Percentiles rank a stretch among this genome's conserved stretches.
Evolutionary conservation across 805 yeast genomes (phyloP).

Genomic region (Vanderwaltozyma tropicalis): DNA sequence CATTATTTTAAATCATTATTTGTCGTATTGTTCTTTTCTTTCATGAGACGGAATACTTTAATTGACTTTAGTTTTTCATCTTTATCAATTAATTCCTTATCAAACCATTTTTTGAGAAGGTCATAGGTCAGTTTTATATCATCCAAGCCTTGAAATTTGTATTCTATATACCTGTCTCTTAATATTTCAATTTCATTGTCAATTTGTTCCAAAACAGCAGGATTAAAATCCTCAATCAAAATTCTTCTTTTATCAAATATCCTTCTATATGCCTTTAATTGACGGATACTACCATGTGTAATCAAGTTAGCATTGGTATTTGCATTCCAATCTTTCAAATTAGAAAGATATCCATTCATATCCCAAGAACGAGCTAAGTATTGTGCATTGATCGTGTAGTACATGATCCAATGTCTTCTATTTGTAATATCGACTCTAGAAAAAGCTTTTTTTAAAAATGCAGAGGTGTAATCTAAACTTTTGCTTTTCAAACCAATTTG

Average conservation of each 20-base stretch:
- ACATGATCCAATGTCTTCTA: constrained; percentile 15
- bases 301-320: constrained; percentile 12
- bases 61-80: background rate
- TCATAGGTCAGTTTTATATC: constrained; percentile 8
- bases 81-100: constrained; percentile 1
- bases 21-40: background rate
- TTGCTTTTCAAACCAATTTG: constrained; percentile 9
- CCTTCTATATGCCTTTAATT: constrained; percentile 10
- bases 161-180: constrained; percentile 11
- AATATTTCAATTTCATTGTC: constrained; percentile 8
- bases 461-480: constrained; percentile 8
- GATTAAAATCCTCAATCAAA: background rate
- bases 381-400: constrained; percentile 15
- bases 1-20: background rate
- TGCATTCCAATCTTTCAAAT: constrained; percentile 19
- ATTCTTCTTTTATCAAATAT: background rate
- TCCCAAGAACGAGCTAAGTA: constrained; percentile 10
- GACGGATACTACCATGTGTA: constrained; percentile 14
- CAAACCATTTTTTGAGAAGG: constrained; percentile 15
- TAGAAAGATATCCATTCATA: constrained; percentile 6
- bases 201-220: constrained; percentile 5
- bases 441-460: constrained; percentile 4
- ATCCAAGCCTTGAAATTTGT: constrained; percentile 18
- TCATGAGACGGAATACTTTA: background rate
- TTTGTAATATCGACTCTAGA: constrained; percentile 6